Evolutionary conservation across 495 filamentous ascomycete genomes (phyloP).

Genomic region (Achaetomiella virescens): DNA sequence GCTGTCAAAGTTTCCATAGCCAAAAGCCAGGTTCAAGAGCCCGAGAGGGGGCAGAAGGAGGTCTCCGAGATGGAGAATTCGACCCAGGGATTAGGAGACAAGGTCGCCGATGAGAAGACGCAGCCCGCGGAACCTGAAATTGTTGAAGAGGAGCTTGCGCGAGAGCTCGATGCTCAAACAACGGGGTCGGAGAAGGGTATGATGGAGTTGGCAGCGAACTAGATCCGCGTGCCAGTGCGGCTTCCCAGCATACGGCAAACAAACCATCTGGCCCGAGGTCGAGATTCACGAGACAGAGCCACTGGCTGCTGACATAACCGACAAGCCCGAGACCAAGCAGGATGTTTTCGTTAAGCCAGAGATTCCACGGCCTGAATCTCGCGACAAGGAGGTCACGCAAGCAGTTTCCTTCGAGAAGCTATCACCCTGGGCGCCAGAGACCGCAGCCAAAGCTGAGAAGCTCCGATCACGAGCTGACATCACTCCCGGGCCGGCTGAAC

Average conservation of each 20-base stretch:
- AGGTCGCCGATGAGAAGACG: neutral
- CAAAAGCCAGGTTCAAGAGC: neutral
- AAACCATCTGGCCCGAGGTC: neutral
- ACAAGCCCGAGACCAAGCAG: neutral
- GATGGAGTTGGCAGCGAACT: neutral
- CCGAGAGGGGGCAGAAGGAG: neutral
- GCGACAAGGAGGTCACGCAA: neutral
- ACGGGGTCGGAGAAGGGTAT: neutral
- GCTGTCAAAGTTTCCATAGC: neutral
- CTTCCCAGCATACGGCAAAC: neutral
- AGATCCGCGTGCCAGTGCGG: neutral
- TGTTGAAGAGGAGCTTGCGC: neutral
- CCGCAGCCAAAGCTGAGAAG: neutral
- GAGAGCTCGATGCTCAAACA: neutral
- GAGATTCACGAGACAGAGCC: neutral
- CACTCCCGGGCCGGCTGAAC: neutral
- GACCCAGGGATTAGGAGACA: neutral
- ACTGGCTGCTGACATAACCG: neutral
- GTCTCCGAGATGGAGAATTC: neutral
- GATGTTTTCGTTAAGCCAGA: neutral
- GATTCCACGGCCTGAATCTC: neutral
- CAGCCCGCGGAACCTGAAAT: neutral
- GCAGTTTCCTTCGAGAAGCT: constrained; percentile 2
- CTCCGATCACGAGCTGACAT: neutral
- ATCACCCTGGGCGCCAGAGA: neutral